Conservation (phyloP, 331 rosid species). For the Rhamnella rubrinervis region DNA sequence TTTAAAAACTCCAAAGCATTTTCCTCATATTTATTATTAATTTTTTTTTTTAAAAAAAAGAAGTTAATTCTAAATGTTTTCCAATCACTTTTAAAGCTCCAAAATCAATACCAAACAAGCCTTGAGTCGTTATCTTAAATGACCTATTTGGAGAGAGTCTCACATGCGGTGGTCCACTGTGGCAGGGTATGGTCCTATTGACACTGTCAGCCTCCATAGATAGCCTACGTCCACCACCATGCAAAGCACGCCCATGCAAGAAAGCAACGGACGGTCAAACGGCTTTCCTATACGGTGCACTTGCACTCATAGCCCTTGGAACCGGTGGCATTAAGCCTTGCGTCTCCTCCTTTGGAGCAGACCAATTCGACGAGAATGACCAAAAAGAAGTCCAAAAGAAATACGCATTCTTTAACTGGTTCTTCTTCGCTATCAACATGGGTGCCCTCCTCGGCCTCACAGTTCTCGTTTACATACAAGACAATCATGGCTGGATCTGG, state of each 20-base stretch:
- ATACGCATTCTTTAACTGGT: conserved; percentile 59
- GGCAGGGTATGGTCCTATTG: conserved; percentile 54
- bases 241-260: conserved; percentile 34
- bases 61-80: too few species aligned
- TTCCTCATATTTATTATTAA: too few species aligned
- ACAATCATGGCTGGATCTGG: conserved; percentile 42
- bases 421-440: conserved; percentile 62
- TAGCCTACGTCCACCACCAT: conserved; percentile 42
- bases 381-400: conserved; percentile 37
- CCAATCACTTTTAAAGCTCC: too few species aligned
- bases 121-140: too few species aligned
- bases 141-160: too few species aligned
- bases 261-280: conserved; percentile 42
- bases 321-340: conserved; percentile 69
- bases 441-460: conserved; percentile 56
- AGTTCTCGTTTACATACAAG: conserved; percentile 48
- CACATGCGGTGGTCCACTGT: neutral
- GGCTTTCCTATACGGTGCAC: conserved; percentile 42
- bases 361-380: conserved; percentile 64
- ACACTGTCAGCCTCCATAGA: conserved; percentile 48
- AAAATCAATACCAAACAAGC: too few species aligned
- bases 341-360: conserved; percentile 66
- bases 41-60: too few species aligned
- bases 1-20: too few species aligned
- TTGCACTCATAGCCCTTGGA: conserved; percentile 56